Conservation (phyloP, 2,329 filamentous ascomycete species). For the Colletotrichum incanum region DNA sequence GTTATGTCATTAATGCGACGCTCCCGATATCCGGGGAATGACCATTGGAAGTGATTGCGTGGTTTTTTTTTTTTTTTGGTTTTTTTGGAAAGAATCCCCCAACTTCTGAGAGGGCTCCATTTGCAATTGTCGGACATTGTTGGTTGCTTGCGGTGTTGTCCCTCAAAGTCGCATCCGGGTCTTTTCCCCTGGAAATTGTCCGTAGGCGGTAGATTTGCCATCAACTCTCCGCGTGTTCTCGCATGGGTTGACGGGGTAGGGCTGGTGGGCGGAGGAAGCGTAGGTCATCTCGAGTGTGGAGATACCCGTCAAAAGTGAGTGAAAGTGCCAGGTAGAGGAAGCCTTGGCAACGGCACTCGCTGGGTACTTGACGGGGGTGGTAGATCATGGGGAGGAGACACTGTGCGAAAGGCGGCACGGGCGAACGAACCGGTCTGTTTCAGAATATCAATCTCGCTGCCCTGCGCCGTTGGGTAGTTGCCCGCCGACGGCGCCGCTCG, state of each 20-base stretch:
- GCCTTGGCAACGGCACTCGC: constrained; percentile 24
- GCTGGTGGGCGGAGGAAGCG: constrained; percentile 18
- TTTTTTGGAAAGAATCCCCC: not conserved
- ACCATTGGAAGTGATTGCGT: constrained; percentile 15
- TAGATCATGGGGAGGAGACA: constrained; percentile 26
- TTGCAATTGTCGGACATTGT: constrained; percentile 4
- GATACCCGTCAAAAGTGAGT: not conserved
- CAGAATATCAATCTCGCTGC: constrained; percentile 26
- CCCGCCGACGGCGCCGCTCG: constrained; percentile 3
- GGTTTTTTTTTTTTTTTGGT: not conserved
- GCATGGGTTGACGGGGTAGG: constrained; percentile 34
- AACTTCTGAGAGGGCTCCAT: constrained; percentile 14
- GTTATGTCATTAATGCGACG: constrained; percentile 14
- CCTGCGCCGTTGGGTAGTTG: constrained; percentile 2
- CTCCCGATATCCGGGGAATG: constrained; percentile 4
- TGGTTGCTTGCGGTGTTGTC: constrained; percentile 23
- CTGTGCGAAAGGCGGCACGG: constrained; percentile 10
- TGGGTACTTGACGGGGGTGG: constrained; percentile 26
- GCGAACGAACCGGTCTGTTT: constrained; percentile 32
- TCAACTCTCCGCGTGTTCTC: constrained; percentile 22
- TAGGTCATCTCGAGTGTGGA: constrained; percentile 13
- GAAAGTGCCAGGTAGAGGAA: not conserved
- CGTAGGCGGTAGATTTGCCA: constrained; percentile 11
- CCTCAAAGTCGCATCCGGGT: constrained; percentile 11
- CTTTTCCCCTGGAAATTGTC: constrained; percentile 11